These are phyloP conservation scores for Epichloe gansuensis DNA, from an alignment of 2,329 filamentous ascomycete genomes.

Conservation along the genomic window DNA sequence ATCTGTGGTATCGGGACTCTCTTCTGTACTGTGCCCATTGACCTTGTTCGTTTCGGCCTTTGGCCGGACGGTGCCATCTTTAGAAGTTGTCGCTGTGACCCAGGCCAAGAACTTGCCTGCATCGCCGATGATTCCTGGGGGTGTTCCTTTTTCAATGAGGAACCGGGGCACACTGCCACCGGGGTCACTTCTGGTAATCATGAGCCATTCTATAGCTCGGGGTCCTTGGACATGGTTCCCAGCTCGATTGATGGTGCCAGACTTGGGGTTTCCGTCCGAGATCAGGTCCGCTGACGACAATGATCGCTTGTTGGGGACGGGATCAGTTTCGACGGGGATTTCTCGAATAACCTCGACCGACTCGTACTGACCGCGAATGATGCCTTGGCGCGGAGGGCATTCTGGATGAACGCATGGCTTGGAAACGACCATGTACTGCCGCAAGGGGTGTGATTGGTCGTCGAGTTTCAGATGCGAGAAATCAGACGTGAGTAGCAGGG, in stretches of 20 bases:
- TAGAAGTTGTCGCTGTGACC: conserved; percentile 33
- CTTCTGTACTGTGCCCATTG: not conserved
- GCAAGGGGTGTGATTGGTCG: conserved; percentile 18
- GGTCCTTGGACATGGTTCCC: conserved; percentile 22
- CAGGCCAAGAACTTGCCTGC: conserved; percentile 73
- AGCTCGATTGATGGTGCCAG: conserved; percentile 5
- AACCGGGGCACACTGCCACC: conserved; percentile 80
- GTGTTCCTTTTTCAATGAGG: conserved; percentile 82
- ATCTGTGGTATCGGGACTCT: not conserved
- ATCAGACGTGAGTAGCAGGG: conserved; percentile 58
- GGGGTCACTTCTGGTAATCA: conserved; percentile 82
- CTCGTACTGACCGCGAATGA: conserved; percentile 77
- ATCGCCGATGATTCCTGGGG: conserved; percentile 65
- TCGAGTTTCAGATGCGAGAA: conserved; percentile 27
- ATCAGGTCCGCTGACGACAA: conserved; percentile 20
- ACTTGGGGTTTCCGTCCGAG: conserved; percentile 15
- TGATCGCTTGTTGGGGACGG: conserved; percentile 19
- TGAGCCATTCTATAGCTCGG: conserved; percentile 65
- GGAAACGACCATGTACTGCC: conserved; percentile 78
- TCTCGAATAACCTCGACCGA: conserved; percentile 86
- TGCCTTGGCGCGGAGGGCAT: conserved; percentile 55
- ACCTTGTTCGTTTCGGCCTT: not conserved
- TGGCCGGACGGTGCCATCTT: conserved; percentile 7
- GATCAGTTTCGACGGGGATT: conserved; percentile 44
- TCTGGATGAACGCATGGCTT: conserved; percentile 70